Evolutionary conservation across 2,329 filamentous ascomycete genomes (phyloP).

Genomic region (Neofusicoccum ribis): DNA sequence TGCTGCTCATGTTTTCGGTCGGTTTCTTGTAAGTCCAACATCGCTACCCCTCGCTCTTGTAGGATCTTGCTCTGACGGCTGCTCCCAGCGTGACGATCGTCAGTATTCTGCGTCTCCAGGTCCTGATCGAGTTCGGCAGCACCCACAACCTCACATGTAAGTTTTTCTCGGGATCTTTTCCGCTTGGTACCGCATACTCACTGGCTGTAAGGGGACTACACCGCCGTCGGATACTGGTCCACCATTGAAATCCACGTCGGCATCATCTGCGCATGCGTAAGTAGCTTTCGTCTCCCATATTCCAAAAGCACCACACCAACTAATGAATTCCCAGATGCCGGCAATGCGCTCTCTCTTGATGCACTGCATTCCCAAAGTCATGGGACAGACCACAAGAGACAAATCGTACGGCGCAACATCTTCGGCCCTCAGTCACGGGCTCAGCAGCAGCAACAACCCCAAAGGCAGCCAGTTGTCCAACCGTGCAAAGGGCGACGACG

Average conservation of each 20-base stretch:
- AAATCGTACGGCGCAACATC: background rate
- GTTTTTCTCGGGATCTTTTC: background rate
- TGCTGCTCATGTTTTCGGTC: conserved; percentile 39
- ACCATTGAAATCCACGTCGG: conserved; percentile 42
- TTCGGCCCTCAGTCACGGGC: background rate
- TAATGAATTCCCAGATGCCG: background rate
- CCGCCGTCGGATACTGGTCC: conserved; percentile 42
- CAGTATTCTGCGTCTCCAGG: conserved; percentile 45
- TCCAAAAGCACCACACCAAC: background rate
- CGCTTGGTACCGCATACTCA: background rate
- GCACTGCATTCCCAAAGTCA: conserved; percentile 13
- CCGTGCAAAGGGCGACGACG: conserved; percentile 1
- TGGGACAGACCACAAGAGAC: conserved; percentile 9
- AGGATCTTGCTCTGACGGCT: background rate
- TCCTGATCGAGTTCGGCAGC: conserved; percentile 45
- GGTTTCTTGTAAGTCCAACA: conserved; percentile 33
- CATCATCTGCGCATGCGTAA: conserved; percentile 44
- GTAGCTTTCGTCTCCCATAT: background rate
- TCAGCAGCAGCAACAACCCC: background rate
- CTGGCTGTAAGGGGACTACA: conserved; percentile 33
- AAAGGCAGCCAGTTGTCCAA: conserved; percentile 4
- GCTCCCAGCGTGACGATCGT: conserved; percentile 40
- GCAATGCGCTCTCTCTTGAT: conserved; percentile 10
- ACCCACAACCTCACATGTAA: conserved; percentile 42
- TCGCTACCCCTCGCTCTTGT: no score